Evolutionary conservation across 169 alveolate genomes (phyloP), one percentile per base, ranked within the genome.

Genomic region (Cryptosporidium canis): DNA sequence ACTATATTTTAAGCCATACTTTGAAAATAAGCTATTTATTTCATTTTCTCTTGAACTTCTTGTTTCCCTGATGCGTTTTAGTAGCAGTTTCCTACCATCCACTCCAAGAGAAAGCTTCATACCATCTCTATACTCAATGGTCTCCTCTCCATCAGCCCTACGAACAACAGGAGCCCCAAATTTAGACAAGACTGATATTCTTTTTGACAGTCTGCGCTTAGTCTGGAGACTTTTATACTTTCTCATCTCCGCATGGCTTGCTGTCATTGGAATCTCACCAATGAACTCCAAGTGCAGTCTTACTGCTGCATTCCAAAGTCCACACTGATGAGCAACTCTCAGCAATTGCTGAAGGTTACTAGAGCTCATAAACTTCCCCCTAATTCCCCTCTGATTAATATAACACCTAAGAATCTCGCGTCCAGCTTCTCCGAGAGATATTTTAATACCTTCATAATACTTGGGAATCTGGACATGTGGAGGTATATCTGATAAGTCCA

Each of bases 31-130:
- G 16, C 44, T 66, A n/a, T 84, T 83, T 43, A 84, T 84, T 58
- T 77, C 87, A 77, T 61, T 77, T 58, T 77, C 87, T 43, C 87
- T 77, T 55, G 87, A 77, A 56, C 87, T 77, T 44, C 87, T 77
- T 12, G 87, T 61, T 37, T 77, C 87, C 24, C 87, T 55, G 16
- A 77, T 77, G 9, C 87, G 51, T 14, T 77, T 77, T 29, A 77
- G 44, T 16, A 77, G 24, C 27, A 77, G 27, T 31, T 77, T 77
- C n/a, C 87, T 55, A 3, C 87, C 87, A 77, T 77, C 87, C 33
- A 77, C 87, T 35, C 87, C 87, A 77, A 77, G 87, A n/a, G 87
- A 77, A 31, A 77, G 71, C 71, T 77, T 77, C 87, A 77, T 77
- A 5, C 87, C 87, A 39, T 77, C 87, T 39, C 87, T 77, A 77